Evolutionary conservation across 305 asterid species (phyloP).

Genomic region (Striga hermonthica): DNA sequence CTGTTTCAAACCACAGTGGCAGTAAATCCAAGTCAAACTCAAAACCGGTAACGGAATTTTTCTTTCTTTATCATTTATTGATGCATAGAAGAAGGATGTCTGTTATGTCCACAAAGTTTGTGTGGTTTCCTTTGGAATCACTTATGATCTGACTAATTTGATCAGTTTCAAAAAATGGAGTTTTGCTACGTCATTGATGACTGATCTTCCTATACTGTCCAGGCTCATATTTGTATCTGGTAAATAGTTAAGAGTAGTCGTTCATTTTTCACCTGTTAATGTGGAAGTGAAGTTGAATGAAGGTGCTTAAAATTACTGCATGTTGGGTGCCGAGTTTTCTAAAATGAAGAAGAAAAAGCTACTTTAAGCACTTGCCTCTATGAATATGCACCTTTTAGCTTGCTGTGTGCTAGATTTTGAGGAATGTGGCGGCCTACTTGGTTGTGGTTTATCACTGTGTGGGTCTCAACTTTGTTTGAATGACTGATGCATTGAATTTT

Average conservation of each 20-base stretch:
- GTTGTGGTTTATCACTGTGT: too few species aligned
- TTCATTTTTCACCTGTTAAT: background rate
- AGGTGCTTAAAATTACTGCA: background rate
- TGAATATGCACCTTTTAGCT: background rate
- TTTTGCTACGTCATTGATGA: constrained; percentile 1
- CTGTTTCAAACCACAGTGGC: constrained; percentile 65
- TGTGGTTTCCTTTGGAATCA: background rate
- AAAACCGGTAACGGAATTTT: constrained; percentile 39
- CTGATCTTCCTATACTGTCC: constrained; percentile 18
- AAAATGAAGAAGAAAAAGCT: constrained; percentile 3
- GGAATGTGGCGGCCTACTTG: too few species aligned
- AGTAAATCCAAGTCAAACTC: constrained; percentile 65
- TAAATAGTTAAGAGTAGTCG: background rate
- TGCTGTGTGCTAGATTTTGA: too few species aligned
- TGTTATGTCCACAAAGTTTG: background rate
- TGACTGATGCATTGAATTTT: too few species aligned
- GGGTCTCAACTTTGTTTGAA: too few species aligned
- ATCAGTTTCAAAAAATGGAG: background rate
- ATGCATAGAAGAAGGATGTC: constrained; percentile 11
- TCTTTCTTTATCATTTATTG: background rate
- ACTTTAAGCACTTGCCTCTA: constrained; percentile 2
- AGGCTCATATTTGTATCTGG: constrained; percentile 1
- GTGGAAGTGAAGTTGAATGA: constrained; percentile 19
- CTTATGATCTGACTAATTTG: background rate
- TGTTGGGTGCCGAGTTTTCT: constrained; percentile 17